Base-by-base conservation (phyloP, 225 moss, liverwort and hornwort genomes). In the Rhytidiadelphus loreus region DNA sequence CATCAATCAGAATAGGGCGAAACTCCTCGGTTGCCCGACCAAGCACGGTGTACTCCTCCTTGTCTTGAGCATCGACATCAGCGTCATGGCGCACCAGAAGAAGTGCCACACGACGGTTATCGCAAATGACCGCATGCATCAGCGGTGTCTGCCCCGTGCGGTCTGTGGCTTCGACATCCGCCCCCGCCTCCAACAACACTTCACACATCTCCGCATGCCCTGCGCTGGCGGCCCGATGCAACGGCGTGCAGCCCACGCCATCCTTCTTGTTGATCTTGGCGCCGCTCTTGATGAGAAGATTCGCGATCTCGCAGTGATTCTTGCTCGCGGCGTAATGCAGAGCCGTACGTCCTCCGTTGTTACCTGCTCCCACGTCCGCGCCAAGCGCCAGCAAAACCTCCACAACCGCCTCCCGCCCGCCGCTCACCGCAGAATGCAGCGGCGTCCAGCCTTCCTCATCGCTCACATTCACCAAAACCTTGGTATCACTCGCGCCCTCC, bases 401-500 rank as follows among this genome's bases (percentile, higher is more conserved):
- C 80, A 95, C 94, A 21, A 96, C 95, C 65, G 91, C 89, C 43
- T 86, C 92, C 16, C 95, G 94, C 65, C 98, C 97, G 66, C 92
- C 88, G 90, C 98, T 97, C 77, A 92, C 96, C 37, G 97, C 97
- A 39, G 98, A 99, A 70, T 96, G 97, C 48, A 97, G 95, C 62
- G 98, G 96, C 88, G 98, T 96, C 98, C 98, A 97, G 43, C 98
- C 98, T 89, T 97, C 98, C 64, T 97, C 98, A 53, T 99, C 98
- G 66, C 95, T 93, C 56, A 95, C 92, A 75, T 99, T 95, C 82
- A 99, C 92, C 64, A 94, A 90, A 82, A 90, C 89, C 82, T 92
- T 95, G 63, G 93, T 77, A 21, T 93, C 89, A 64, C 91, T 87
- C 29, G 89, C 83, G 41, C 94, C 94, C 61, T 95, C 95, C 88